Evolutionary conservation across 768 basidiomycete genomes (phyloP).

Genomic region (Lactarius deliciosus): DNA sequence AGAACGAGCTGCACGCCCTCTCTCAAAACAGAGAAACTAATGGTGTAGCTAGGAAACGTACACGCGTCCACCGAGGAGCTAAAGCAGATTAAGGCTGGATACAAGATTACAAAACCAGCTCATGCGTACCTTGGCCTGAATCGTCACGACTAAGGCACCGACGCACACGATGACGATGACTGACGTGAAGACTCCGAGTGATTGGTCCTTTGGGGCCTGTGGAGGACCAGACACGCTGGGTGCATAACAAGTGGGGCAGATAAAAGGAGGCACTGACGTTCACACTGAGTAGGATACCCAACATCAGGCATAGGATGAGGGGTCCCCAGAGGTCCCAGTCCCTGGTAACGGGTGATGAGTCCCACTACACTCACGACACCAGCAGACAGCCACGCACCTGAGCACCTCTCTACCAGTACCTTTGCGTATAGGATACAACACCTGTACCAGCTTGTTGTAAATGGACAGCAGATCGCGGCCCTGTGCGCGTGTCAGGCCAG

Average conservation of each 20-base stretch:
- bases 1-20: conserved; percentile 67
- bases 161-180: conserved; percentile 92
- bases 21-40: background rate
- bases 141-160: conserved; percentile 86
- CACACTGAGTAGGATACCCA: conserved; percentile 83
- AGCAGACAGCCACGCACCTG: conserved; percentile 45
- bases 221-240: conserved; percentile 14
- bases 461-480: conserved; percentile 87
- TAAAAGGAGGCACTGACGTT: conserved; percentile 50
- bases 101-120: background rate
- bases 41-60: conserved; percentile 39
- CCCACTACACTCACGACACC: conserved; percentile 13
- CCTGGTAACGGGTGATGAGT: conserved; percentile 39
- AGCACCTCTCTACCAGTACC: conserved; percentile 76
- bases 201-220: conserved; percentile 80
- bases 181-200: conserved; percentile 86
- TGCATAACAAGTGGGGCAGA: background rate
- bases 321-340: conserved; percentile 99
- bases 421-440: conserved; percentile 78
- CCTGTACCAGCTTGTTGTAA: conserved; percentile 90
- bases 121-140: conserved; percentile 84
- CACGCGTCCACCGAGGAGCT: conserved; percentile 85
- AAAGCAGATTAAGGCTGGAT: conserved; percentile 16
- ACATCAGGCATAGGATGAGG: conserved; percentile 72
- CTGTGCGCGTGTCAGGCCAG: conserved; percentile 42